A percentile compares a stretch with the other conserved stretches of the same genome.
Conservation (phyloP, 2,329 filamentous ascomycete genomes). For the Massarina eburnea region DNA sequence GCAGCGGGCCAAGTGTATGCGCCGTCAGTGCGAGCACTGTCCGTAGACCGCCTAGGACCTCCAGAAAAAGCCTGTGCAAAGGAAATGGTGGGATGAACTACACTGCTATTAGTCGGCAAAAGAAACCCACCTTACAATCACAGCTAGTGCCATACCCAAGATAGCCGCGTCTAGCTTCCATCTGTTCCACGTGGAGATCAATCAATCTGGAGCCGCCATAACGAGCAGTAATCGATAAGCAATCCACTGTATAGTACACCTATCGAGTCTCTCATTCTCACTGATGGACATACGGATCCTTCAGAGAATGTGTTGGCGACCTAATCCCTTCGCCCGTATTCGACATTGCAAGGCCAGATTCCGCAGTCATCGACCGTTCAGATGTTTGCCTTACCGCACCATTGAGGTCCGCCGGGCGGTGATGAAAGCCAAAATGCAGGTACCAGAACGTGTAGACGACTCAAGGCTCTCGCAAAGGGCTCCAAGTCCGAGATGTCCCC, state of each 20-base stretch:
- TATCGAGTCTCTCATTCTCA: background rate
- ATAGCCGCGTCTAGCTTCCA: conserved; percentile 7
- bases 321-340: background rate
- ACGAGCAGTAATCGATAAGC: conserved; percentile 1
- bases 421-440: conserved; percentile 6
- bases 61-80: conserved; percentile 11
- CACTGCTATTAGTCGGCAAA: conserved; percentile 12
- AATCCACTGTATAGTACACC: conserved; percentile 7
- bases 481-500: conserved; percentile 7
- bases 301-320: no score
- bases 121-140: conserved; percentile 5
- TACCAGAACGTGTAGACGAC: conserved; percentile 8
- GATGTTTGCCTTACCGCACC: background rate
- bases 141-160: conserved; percentile 8
- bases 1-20: conserved; percentile 9
- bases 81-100: conserved; percentile 21
- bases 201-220: conserved; percentile 1
- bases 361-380: background rate
- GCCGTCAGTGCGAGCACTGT: conserved; percentile 13
- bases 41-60: conserved; percentile 5
- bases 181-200: conserved; percentile 8
- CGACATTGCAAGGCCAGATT: background rate
- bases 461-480: conserved; percentile 1
- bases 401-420: background rate
- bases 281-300: no score